Evolutionary conservation across 2,329 filamentous ascomycete genomes (phyloP), one percentile per base, ranked within the genome.

Genomic region (Pseudocercospora eumusae): DNA sequence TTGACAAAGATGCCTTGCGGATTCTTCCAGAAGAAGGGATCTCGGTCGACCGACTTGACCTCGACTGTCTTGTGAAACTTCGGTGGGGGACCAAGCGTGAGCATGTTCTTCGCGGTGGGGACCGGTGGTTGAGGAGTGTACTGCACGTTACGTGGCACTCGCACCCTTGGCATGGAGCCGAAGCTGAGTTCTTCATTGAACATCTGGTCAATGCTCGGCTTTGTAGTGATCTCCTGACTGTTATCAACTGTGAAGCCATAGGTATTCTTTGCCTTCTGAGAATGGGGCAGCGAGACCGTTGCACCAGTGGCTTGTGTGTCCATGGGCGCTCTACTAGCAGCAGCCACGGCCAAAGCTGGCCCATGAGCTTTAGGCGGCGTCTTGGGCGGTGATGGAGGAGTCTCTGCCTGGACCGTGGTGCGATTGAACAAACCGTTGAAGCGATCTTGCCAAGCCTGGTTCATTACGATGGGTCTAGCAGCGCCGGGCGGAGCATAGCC

Each of bases 341-440:
- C 84, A 55, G 85, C 83, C 60, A 89, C 73, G 59, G 80, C 78
- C 21, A 71, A 73, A 80, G 62, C 83, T 81, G 69, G 83, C 86
- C 62, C 67, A 52, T 71, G 66, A 6, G 73, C 66, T 69, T 75
- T 75, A 18, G 75, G 75, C 56, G 77, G 74, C 31, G 76, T 79
- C 31, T 74, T 71, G 21, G 74, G 73, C 47, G 73, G 73, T 25
- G 73, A 74, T 11, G 73, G 74, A n/a, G 74, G 72, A 6, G 73
- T 66, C 27, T 75, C 73, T 2, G 76, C 73, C 27, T 73, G 81
- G 20, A 83, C 77, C 7, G 76, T 71, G 5, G 86, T 82, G 73
- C 89, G 92, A 68, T 87, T 85, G 59, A 88, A 81, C 49, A 96
- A 83, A 50, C 84, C 88, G 75, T 96, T 92, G 75, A 97, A 92